Evolutionary conservation across 2,329 filamentous ascomycete species (phyloP), one percentile per base, ranked within the genome.

Genomic region (Phoma herbarum): DNA sequence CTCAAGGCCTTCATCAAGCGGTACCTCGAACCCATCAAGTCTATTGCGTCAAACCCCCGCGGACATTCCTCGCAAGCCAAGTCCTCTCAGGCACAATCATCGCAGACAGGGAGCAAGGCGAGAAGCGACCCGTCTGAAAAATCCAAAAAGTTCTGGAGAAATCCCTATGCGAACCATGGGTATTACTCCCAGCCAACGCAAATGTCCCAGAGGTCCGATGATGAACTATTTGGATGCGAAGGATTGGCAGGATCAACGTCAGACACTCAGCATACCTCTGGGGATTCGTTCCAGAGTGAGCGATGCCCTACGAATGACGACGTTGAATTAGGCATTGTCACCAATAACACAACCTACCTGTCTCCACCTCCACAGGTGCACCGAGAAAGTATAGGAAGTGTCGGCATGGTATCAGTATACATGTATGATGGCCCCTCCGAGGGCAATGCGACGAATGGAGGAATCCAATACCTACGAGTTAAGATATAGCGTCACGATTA

Each of bases 1-100:
- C 57, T 67, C 22, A 69, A 68, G 16, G 60, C 59, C 11, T 68
- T 70, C n/a, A 8, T 46, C 7, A 46, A 46, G 8, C 1, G 39
- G 50, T 66, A 46, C 25, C 25, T 46, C 25, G n/a, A 31, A n/a
- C 31, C 31, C 43, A 46, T 46, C 43, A 46, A 20, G 12, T 31
- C 43, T 4, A 18, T 46, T 22, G 43, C 26, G 7, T 46, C 43
- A 22, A 46, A 31, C 7, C 43, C 12, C 1, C 20, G 53, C 29
- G 18, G 58, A 61, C 6, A 18, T 22, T 41, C 37, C 3, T 28
- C 33, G 23, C 16, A n/a, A 28, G 29, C 33, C 4, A 39, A 39
- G 33, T 41, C 43, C 8, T 46, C 43, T 7, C 43, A 46, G 11
- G 43, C 43, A 14, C 7, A 29, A 2, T 31, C 43, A 8, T 46